Conservation (phyloP, 371 early-diverging fungal species). For the Capniomyces stellatus region DNA sequence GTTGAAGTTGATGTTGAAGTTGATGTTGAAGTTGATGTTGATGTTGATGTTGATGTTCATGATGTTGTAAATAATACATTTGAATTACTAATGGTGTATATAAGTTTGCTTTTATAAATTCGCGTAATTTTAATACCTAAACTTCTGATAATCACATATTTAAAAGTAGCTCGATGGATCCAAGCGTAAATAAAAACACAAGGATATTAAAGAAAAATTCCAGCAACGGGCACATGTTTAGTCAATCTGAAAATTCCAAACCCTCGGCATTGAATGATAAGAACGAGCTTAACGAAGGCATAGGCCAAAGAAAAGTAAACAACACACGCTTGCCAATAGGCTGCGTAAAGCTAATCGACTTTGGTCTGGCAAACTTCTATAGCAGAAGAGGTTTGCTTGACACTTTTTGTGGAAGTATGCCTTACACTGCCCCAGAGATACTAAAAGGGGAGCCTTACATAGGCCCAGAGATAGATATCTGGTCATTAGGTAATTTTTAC, state of each 20-base stretch:
- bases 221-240: not conserved
- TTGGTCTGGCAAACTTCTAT: slow-evolving; percentile 72
- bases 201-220: not conserved
- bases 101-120: no score
- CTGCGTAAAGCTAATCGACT: slow-evolving; percentile 54
- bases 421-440: slow-evolving; percentile 76
- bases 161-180: no score
- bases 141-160: no score
- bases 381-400: slow-evolving; percentile 35
- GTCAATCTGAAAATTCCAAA: not conserved
- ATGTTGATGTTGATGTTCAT: no score
- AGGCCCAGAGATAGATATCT: slow-evolving; percentile 80
- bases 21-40: no score
- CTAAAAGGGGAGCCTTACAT: slow-evolving; percentile 58
- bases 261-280: not conserved
- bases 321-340: not conserved
- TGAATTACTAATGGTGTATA: no score
- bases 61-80: no score
- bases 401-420: slow-evolving; percentile 70
- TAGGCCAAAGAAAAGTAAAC: no score
- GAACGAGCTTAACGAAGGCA: not conserved
- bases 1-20: no score
- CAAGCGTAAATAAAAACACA: not conserved
- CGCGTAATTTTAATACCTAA: no score
- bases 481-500: no score